Evolutionary conservation across 139 green algal species (phyloP), one percentile per base, ranked within the genome.

Genomic region (Zygnema cylindricum): DNA sequence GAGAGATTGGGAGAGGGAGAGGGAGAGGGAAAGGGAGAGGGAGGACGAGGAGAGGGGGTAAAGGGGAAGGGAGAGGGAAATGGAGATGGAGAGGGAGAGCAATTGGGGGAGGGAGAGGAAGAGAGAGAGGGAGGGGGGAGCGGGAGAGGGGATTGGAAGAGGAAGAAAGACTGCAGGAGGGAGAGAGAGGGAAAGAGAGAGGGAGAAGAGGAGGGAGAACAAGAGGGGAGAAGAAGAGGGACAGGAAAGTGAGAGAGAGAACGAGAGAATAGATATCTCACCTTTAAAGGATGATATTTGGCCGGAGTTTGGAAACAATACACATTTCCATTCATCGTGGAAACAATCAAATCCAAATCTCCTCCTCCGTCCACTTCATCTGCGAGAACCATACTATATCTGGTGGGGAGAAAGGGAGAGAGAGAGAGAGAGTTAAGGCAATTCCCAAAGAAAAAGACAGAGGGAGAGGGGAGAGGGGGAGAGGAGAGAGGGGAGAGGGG

Each of bases 241-340:
- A n/a, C n/a, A n/a, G n/a, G n/a, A n/a, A n/a, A n/a, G n/a, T n/a
- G 57, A 30, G 57, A 73, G 77, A 11, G 77, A 7, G 35, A 36
- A 88, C 43, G 69, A 88, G 75, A 16, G 75, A n/a, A 43, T 63
- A 76, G 22, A 23, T 3, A n/a, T n/a, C 82, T 69, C 35, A 90
- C 90, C 86, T 95, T 96, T 35, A 98, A 92, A 35, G 96, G 95
- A 84, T 98, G 93, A 85, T 96, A 96, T 25, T 85, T 36, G 25
- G 92, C 92, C 0, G 81, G 71, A 23, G 96, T 98, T 82, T 95
- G 92, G 32, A 98, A 95, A 43, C 86, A 84, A 87, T 98, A 98
- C 3, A 99, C 92, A 85, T 98, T 97, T 73, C 97, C 97, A 77
- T 97, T 98, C 96, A 98, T 98, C 76, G 97, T 98, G 40, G 96